A percentile compares a stretch with the other conserved stretches of the same genome.
Conservation (phyloP, 108 stramenopile species). For the Mediolabrus comicus region DNA sequence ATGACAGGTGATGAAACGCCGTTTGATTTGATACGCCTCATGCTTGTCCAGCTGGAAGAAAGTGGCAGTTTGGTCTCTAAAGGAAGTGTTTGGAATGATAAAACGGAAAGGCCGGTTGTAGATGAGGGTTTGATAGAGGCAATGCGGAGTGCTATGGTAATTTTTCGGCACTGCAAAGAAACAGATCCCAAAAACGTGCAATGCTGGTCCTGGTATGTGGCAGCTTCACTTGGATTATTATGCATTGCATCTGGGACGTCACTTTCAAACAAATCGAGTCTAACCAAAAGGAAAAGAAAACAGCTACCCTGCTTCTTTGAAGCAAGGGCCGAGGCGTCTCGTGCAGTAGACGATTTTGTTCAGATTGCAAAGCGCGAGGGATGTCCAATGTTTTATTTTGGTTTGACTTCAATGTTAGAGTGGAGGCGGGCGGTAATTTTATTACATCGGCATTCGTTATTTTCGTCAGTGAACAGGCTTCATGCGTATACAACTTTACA, state of each 20-base stretch:
- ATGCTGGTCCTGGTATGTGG: slow-evolving; percentile 48
- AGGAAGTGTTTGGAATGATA: slow-evolving; percentile 6
- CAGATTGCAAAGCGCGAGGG: slow-evolving; percentile 10
- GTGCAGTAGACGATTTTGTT: slow-evolving; percentile 26
- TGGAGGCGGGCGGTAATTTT: slow-evolving; percentile 26
- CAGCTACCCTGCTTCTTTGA: slow-evolving; percentile 12
- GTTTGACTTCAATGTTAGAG: slow-evolving; percentile 41
- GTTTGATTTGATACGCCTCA: slow-evolving; percentile 30
- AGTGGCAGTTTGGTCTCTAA: slow-evolving; percentile 19
- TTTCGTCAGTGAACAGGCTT: slow-evolving; percentile 18
- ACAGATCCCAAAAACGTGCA: slow-evolving; percentile 27
- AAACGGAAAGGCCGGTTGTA: slow-evolving; percentile 23
- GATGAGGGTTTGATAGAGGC: slow-evolving; percentile 17
- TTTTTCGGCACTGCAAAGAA: slow-evolving; percentile 27
- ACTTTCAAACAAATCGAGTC: background rate
- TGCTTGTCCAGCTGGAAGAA: slow-evolving; percentile 20
- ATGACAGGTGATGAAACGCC: slow-evolving; percentile 13
- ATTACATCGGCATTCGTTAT: slow-evolving; percentile 18
- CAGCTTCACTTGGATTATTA: slow-evolving; percentile 28
- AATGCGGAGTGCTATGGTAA: slow-evolving; percentile 22
- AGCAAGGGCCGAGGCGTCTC: slow-evolving; percentile 9
- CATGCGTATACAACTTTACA: slow-evolving; percentile 23
- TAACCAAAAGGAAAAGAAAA: background rate
- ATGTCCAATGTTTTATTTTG: slow-evolving; percentile 37
- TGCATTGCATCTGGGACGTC: slow-evolving; percentile 32